Evolutionary conservation across 2,329 filamentous ascomycete species (phyloP), one percentile per base, ranked within the genome.

Genomic region (Drechslerella coelobrocha): DNA sequence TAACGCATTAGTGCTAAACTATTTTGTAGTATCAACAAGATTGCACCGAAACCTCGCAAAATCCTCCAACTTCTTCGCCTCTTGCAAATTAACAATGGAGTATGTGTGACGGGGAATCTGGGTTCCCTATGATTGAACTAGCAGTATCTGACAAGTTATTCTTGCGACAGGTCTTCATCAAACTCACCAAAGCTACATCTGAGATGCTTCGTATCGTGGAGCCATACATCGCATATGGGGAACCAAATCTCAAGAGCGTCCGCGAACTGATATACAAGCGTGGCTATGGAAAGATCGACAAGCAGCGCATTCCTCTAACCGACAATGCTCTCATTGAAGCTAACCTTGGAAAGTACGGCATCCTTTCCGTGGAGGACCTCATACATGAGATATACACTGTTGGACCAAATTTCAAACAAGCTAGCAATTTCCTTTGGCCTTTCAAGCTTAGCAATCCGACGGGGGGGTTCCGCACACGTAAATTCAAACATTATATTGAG

Each of bases 211-310:
- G 94, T 86, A 88, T 97, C 76, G 91, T 99, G 81, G 94, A 99
- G 88, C 94, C 94, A 77, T 99, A 94, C 88, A 89, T 99, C 78
- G 93, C 94, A 79, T 99, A 97, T 82, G 94, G 94, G 82, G 97
- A 97, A 86, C 94, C 94, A 82, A 97, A 97, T 88, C 89, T 97
- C 76, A 99, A 99, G 90, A 91, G 88, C 80, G 88, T 99, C 82
- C 95, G 95, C 83, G 94, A 99, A 86, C 92, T 99, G 80, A 83
- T 99, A 86, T 99, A 99, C 89, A 99, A 97, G 91, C 93, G 94
- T 78, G 94, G 94, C 79, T 97, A 99, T 83, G 94, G 93, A 81
- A 99, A 97, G 88, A 84, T 97, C 82, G 87, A 97, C 85, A 96
- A 96, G 89, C 92, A 97, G 86, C 92, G 94, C 79, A 86, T 96